phyloP scores from a whole-genome alignment of 2,329 filamentous ascomycete genomes.

The Diaporthe australafricana region DNA sequence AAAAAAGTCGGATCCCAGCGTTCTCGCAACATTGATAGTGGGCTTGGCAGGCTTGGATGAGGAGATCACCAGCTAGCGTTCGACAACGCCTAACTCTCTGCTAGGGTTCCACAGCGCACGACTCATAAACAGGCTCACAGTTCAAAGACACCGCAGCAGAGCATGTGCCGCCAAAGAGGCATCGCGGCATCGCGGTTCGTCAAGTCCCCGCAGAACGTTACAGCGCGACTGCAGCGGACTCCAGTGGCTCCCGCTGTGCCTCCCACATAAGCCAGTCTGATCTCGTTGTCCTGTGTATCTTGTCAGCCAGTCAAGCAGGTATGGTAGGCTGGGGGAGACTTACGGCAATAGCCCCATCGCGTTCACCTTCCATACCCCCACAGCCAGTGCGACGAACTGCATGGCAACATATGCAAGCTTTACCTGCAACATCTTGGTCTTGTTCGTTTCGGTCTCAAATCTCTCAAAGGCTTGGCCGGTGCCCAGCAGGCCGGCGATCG shows the following conservation, averaged over 20 bases:
- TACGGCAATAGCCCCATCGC: constrained; percentile 94
- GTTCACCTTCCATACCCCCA: constrained; percentile 97
- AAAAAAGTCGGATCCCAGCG: not conserved
- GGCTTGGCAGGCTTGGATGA: constrained; percentile 17
- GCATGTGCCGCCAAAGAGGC: constrained; percentile 6
- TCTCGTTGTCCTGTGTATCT: constrained; percentile 79
- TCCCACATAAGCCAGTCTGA: constrained; percentile 99
- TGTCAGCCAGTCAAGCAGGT: not conserved
- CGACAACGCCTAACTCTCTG: not conserved
- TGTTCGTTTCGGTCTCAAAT: constrained; percentile 87
- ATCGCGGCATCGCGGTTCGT: not conserved
- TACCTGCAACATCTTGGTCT: constrained; percentile 78
- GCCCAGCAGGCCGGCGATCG: constrained; percentile 83
- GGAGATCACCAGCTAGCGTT: constrained; percentile 3
- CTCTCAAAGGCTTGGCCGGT: constrained; percentile 91
- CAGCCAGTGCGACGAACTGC: constrained; percentile 83
- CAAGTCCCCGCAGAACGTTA: constrained; percentile 43
- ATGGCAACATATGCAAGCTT: constrained; percentile 90
- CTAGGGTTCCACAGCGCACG: not conserved
- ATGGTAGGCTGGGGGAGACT: constrained; percentile 49
- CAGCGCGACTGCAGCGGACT: constrained; percentile 73
- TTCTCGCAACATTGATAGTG: not conserved
- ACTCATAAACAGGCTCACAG: constrained; percentile 7
- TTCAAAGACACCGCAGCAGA: not conserved
- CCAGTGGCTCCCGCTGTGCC: constrained; percentile 74